Conservation (phyloP, 148 eudicot genomes). For the Silene uniflora region DNA sequence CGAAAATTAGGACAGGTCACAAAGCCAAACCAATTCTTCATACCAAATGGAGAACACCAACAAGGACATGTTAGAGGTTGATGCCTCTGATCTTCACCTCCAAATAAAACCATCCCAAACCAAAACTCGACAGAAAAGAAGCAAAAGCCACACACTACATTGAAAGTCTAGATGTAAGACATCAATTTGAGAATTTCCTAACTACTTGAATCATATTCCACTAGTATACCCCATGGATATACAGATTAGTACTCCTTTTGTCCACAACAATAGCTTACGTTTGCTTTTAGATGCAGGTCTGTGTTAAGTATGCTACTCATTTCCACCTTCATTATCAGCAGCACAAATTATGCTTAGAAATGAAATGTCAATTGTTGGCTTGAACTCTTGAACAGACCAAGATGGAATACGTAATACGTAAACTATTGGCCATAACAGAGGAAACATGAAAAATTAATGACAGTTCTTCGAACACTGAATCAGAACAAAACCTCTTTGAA, state of each 20-base stretch:
- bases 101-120: neutral
- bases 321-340: neutral
- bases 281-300: neutral
- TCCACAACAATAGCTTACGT: neutral
- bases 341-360: neutral
- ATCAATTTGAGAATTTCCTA: conserved; percentile 5
- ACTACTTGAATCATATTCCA: conserved; percentile 8
- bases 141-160: neutral
- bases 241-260: conserved; percentile 15
- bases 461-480: neutral
- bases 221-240: conserved; percentile 14
- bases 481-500: conserved; percentile 17
- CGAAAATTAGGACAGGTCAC: neutral
- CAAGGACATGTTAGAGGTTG: conserved; percentile 1
- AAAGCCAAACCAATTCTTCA: neutral
- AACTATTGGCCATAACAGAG: neutral
- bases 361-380: neutral
- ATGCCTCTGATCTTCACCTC: conserved; percentile 11
- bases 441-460: neutral
- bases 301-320: neutral
- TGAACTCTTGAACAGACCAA: neutral
- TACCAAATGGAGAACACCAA: neutral
- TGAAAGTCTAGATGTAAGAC: neutral
- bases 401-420: neutral
- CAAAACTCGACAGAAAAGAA: neutral